Conservation (phyloP, 768 basidiomycete species). For the Boletus vermiculosoides region DNA sequence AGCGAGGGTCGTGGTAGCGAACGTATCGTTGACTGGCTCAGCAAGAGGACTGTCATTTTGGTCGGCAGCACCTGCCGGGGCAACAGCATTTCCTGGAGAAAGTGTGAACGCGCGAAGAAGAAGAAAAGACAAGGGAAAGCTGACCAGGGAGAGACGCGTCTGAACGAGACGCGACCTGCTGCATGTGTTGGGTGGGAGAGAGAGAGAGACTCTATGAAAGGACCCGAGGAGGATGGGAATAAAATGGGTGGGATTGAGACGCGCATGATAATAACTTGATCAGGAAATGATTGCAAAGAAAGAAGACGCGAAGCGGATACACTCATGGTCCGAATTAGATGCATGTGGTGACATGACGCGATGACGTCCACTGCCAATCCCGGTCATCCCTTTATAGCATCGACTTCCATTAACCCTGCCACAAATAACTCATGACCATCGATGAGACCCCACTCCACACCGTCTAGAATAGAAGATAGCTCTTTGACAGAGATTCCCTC, state of each 20-base stretch:
- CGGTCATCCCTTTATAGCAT: not conserved
- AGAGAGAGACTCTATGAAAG: too few species aligned
- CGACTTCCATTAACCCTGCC: too few species aligned
- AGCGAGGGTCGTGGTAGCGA: constrained; percentile 8
- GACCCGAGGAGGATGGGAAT: not conserved
- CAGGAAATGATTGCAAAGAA: not conserved
- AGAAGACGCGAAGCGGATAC: not conserved
- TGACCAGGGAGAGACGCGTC: constrained; percentile 19
- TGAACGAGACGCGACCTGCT: constrained; percentile 5
- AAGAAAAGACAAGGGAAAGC: not conserved
- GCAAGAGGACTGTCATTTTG: constrained; percentile 1
- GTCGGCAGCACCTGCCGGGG: constrained; percentile 4
- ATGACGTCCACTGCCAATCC: not conserved
- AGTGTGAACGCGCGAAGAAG: not conserved
- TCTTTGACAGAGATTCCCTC: too few species aligned
- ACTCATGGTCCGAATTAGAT: not conserved
- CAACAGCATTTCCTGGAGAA: constrained; percentile 8
- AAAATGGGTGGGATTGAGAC: not conserved
- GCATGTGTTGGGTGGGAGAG: not conserved
- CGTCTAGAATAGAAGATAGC: too few species aligned
- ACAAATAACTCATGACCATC: too few species aligned
- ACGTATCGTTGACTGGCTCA: constrained; percentile 12
- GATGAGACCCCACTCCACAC: too few species aligned
- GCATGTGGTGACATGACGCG: not conserved
- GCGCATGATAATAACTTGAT: not conserved